These are phyloP conservation scores for Cordyceps sp. DNA, from an alignment of 2,329 filamentous ascomycete species.

Conservation along the genomic window DNA sequence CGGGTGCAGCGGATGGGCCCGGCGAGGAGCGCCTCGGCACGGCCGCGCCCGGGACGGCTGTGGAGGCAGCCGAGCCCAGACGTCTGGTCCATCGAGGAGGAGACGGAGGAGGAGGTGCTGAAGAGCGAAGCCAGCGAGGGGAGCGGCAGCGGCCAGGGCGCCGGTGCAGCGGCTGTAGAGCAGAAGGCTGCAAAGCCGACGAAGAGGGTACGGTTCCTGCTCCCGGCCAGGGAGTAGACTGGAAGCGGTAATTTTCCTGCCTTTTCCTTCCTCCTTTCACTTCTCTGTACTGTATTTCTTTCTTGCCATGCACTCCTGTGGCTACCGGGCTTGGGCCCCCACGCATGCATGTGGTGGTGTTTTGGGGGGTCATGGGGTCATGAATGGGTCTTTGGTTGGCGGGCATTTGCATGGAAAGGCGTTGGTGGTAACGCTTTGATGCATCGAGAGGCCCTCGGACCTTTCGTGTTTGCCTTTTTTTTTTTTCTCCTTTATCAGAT, in stretches of 20 bases:
- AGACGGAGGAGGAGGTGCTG: slow-evolving; percentile 34
- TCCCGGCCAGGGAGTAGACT: slow-evolving; percentile 24
- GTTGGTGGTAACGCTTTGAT: background rate
- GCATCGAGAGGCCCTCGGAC: too few species aligned
- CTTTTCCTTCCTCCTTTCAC: background rate
- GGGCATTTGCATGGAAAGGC: background rate
- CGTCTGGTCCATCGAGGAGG: slow-evolving; percentile 43
- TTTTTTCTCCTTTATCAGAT: too few species aligned
- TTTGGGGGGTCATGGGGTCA: too few species aligned
- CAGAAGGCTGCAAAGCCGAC: slow-evolving; percentile 28
- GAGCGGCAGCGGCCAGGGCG: slow-evolving; percentile 13
- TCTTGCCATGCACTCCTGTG: too few species aligned
- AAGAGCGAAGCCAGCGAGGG: slow-evolving; percentile 22
- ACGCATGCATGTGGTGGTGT: too few species aligned
- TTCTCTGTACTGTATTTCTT: too few species aligned
- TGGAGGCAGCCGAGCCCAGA: slow-evolving; percentile 43
- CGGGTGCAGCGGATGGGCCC: slow-evolving; percentile 8
- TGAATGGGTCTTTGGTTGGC: background rate
- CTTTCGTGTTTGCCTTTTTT: too few species aligned
- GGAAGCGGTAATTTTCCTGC: background rate
- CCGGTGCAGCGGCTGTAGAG: slow-evolving; percentile 6
- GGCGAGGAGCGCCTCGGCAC: slow-evolving; percentile 12
- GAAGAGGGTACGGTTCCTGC: slow-evolving; percentile 40
- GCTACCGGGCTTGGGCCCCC: too few species aligned
- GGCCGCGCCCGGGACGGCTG: slow-evolving; percentile 22